Base-by-base conservation (phyloP, 164 flowering plant species). In the Tetracentron sinense region DNA sequence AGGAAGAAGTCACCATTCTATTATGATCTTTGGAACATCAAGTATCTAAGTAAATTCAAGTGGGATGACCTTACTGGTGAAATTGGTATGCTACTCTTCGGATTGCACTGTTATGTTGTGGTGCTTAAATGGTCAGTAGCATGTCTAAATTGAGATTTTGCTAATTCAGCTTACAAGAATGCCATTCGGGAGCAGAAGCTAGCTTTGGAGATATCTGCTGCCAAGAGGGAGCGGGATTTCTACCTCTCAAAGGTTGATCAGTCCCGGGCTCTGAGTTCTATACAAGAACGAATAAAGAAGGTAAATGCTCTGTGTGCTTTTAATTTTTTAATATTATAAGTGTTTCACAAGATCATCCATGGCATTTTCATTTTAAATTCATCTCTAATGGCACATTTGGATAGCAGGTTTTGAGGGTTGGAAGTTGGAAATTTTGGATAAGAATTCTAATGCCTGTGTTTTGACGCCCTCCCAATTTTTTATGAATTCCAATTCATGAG, bases 51-150 rank as follows among this genome's bases (percentile, higher is more conserved):
- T 57, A 91, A 89, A 82, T 89, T 91, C 77, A 94, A 94, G 67
- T 94, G 97, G 99, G 97, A 91, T 69, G 82, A 91, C 79, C 92
- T 91, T 28, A 91, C 90, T 23, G 93, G 78, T 66, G 97, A 94
- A 69, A 77, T 77, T 52, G 97, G 99, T 94, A 90, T 28, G 53
- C 10, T 62, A 35, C 58, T 42, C 1, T 10, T 35, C 46, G 17
- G n/a, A 28, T 22, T 25, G 10, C 57, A 31, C 61, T 46, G 8
- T 48, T 10, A 1, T 53, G 12, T 38, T 20, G 10, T 35, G 46
- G 12, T 26, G 25, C 15, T 62, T 65, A 17, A 33, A 31, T n/a
- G 29, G 1, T 48, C 6, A 5, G 6, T 31, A 5, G 16, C 21
- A 4, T 44, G 3, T 44, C n/a, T 64, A 28, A 64, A 5, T 69